These are phyloP conservation scores for Ophiosphaerella herpotricha DNA, from an alignment of 2,329 filamentous ascomycete species.

Conservation along the genomic window DNA sequence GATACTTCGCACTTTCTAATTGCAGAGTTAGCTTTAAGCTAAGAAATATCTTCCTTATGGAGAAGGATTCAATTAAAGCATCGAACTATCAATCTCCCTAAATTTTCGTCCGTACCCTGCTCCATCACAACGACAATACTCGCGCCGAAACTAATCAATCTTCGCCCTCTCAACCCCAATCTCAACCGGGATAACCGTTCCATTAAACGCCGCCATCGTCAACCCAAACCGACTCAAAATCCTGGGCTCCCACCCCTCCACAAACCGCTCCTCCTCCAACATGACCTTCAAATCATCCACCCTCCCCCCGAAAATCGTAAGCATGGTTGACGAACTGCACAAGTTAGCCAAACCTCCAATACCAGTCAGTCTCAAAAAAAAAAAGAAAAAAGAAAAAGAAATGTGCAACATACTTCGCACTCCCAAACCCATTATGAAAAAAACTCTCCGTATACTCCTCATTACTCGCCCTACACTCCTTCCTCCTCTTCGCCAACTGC, in stretches of 20 bases:
- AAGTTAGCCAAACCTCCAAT: constrained; percentile 1
- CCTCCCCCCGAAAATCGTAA: constrained; percentile 48
- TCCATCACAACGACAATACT: too few relatives aligned
- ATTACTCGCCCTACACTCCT: constrained; percentile 43
- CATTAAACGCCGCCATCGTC: constrained; percentile 51
- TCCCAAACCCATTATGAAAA: constrained; percentile 50
- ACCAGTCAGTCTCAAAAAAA: background rate
- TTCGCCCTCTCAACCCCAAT: constrained; percentile 30
- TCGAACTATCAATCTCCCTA: too few relatives aligned
- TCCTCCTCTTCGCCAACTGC: constrained; percentile 40
- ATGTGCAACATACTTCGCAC: constrained; percentile 38
- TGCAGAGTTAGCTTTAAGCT: too few relatives aligned
- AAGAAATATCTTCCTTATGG: too few relatives aligned
- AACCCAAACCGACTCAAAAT: constrained; percentile 45
- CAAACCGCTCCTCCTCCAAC: constrained; percentile 48
- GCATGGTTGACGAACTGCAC: constrained; percentile 48
- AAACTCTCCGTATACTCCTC: constrained; percentile 41
- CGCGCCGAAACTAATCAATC: background rate
- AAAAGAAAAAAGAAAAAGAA: background rate
- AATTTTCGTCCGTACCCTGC: too few relatives aligned
- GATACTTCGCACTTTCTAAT: too few relatives aligned
- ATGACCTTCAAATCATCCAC: constrained; percentile 47
- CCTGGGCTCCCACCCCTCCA: constrained; percentile 49
- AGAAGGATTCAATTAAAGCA: too few relatives aligned
- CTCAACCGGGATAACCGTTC: constrained; percentile 48